These are phyloP conservation scores for Coniochaeta sp. DNA, from an alignment of 2,329 filamentous ascomycete genomes.

Conservation along the genomic window DNA sequence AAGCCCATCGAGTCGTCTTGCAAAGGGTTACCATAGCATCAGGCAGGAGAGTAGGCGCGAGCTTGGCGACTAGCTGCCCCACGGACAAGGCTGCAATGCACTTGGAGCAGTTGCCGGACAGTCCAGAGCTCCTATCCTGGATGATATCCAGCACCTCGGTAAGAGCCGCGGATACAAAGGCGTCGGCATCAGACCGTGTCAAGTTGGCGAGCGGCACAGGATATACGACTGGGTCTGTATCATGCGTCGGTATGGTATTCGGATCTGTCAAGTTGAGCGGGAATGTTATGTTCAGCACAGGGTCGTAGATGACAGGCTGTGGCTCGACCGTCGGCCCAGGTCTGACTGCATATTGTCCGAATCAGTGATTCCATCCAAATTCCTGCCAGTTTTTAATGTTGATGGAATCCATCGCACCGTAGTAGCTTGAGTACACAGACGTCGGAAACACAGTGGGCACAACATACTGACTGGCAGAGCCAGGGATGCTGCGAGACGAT, in stretches of 20 bases:
- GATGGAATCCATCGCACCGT: not conserved
- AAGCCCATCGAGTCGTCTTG: slow-evolving; percentile 35
- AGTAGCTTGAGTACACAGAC: not conserved
- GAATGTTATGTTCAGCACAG: slow-evolving; percentile 45
- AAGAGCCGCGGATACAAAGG: slow-evolving; percentile 32
- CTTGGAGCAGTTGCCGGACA: slow-evolving; percentile 39
- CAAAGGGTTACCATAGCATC: slow-evolving; percentile 44
- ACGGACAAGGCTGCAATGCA: slow-evolving; percentile 43
- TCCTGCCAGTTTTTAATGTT: not conserved
- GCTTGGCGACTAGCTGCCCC: slow-evolving; percentile 40
- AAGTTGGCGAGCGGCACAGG: slow-evolving; percentile 39
- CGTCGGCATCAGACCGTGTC: slow-evolving; percentile 26
- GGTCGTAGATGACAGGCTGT: slow-evolving; percentile 39
- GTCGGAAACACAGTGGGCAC: not conserved
- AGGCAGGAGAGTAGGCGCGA: slow-evolving; percentile 40
- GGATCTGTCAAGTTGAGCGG: slow-evolving; percentile 48
- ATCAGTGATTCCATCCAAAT: not conserved
- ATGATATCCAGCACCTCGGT: slow-evolving; percentile 38
- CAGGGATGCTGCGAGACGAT: not conserved
- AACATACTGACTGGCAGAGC: not conserved
- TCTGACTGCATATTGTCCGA: slow-evolving; percentile 12
- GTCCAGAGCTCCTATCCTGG: slow-evolving; percentile 21
- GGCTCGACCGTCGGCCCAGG: slow-evolving; percentile 23
- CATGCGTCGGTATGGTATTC: slow-evolving; percentile 37
- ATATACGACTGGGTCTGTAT: slow-evolving; percentile 41